These are phyloP conservation scores for Entomortierella chlamydospora DNA, from an alignment of 192 early-diverging fungal genomes.

Conservation along the genomic window DNA sequence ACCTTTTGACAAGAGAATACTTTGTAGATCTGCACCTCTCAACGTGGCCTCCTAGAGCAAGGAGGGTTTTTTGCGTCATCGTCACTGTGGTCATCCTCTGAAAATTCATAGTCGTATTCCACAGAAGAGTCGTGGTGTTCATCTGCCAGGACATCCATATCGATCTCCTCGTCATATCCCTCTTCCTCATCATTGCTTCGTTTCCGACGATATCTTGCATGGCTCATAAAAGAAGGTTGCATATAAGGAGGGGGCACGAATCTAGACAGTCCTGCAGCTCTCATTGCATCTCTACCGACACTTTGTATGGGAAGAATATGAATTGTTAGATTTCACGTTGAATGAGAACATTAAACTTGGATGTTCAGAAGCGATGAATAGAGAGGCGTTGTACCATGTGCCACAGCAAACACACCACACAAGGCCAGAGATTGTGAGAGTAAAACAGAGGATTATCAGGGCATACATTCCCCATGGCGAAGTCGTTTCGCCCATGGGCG, in stretches of 20 bases:
- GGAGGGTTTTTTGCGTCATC: conserved; percentile 18
- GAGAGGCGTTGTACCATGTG: conserved; percentile 25
- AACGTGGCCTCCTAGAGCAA: conserved; percentile 20
- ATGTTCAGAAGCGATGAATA: neutral
- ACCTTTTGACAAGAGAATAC: no score
- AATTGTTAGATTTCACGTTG: neutral
- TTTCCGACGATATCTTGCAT: conserved; percentile 29
- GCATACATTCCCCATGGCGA: conserved; percentile 44
- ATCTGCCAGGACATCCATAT: conserved; percentile 48
- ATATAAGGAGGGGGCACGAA: conserved; percentile 49
- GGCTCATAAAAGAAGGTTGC: conserved; percentile 49
- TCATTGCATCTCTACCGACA: conserved; percentile 44
- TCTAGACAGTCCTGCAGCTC: conserved; percentile 44
- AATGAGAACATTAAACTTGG: neutral
- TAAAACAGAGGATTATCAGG: conserved; percentile 37
- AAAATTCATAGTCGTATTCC: conserved; percentile 52
- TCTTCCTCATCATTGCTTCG: conserved; percentile 40
- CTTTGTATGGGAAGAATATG: neutral
- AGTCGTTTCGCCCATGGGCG: conserved; percentile 17
- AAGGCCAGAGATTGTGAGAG: conserved; percentile 30
- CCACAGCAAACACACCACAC: conserved; percentile 55
- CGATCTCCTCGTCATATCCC: conserved; percentile 38
- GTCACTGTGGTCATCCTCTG: conserved; percentile 41
- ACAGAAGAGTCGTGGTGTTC: conserved; percentile 52
- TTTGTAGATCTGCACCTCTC: no score